Conservation (phyloP, 208 protist species). For the Lotmaria passim region DNA sequence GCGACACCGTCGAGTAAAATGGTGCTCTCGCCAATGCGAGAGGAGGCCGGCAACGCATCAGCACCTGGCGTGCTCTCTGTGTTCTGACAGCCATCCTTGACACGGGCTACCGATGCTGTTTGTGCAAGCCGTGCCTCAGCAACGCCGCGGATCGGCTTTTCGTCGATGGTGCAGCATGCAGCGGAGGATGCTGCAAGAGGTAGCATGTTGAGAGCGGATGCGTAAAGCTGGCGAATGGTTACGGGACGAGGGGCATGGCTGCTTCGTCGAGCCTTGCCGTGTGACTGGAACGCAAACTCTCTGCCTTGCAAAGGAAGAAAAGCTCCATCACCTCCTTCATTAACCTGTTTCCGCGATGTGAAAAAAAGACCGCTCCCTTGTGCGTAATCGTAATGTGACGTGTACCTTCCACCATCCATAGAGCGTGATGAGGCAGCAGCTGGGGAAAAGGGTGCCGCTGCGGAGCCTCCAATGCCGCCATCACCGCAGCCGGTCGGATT, state of each 20-base stretch:
- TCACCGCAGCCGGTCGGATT: neutral
- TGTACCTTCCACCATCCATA: too few species aligned
- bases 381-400: too few species aligned
- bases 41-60: neutral
- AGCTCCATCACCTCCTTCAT: neutral
- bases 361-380: too few species aligned
- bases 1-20: slow-evolving; percentile 43
- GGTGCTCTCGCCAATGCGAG: slow-evolving; percentile 48
- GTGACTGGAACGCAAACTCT: neutral
- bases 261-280: neutral
- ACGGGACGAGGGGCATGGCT: slow-evolving; percentile 30
- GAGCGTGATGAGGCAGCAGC: too few species aligned
- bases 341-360: neutral
- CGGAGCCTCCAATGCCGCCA: neutral
- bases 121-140: too few species aligned
- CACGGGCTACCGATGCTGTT: too few species aligned
- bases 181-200: too few species aligned
- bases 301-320: neutral
- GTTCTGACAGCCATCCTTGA: too few species aligned
- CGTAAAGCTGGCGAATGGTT: slow-evolving; percentile 32
- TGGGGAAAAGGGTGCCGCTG: neutral
- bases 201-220: slow-evolving; percentile 1
- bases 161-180: too few species aligned
- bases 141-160: too few species aligned
- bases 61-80: too few species aligned